Percentiles rank a stretch among this genome's conserved stretches.
Evolutionary conservation across 1,284 basidiomycete species (phyloP).

Genomic region (Sanghuangporus baumii): DNA sequence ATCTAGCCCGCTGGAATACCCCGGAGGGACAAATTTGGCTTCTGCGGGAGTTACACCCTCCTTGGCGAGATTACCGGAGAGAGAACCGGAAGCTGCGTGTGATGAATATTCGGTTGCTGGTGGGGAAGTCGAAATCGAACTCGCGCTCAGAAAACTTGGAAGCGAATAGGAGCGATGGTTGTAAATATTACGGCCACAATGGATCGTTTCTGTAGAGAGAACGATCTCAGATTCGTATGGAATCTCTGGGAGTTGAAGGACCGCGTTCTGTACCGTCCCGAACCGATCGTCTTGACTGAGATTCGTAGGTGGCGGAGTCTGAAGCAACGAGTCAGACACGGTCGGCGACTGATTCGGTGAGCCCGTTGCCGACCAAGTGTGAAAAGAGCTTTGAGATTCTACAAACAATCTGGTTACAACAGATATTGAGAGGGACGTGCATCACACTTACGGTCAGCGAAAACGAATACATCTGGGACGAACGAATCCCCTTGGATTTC

Average conservation of each 20-base stretch:
- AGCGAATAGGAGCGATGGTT: slow-evolving; percentile 9
- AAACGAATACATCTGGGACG: slow-evolving; percentile 17
- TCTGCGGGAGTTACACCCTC: background rate
- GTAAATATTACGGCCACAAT: background rate
- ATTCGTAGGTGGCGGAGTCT: slow-evolving; percentile 9
- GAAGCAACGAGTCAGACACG: slow-evolving; percentile 2
- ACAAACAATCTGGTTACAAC: background rate
- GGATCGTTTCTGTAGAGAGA: background rate
- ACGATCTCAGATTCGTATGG: background rate
- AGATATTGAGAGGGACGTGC: background rate
- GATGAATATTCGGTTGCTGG: background rate
- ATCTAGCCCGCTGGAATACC: background rate
- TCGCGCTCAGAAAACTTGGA: background rate
- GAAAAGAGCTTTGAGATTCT: slow-evolving; percentile 12
- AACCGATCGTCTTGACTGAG: slow-evolving; percentile 2
- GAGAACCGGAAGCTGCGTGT: background rate
- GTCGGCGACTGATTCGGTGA: slow-evolving; percentile 15
- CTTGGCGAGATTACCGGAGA: background rate
- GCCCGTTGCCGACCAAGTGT: slow-evolving; percentile 12
- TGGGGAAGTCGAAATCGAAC: background rate
- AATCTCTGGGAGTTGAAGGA: background rate
- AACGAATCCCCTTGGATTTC: slow-evolving; percentile 1
- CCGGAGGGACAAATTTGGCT: background rate
- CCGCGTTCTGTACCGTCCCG: background rate
- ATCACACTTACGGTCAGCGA: slow-evolving; percentile 6